Percentiles rank a stretch among this genome's conserved stretches.
These are phyloP conservation scores for Mycena indigotica DNA, from an alignment of 768 basidiomycete genomes.

Conservation along the genomic window DNA sequence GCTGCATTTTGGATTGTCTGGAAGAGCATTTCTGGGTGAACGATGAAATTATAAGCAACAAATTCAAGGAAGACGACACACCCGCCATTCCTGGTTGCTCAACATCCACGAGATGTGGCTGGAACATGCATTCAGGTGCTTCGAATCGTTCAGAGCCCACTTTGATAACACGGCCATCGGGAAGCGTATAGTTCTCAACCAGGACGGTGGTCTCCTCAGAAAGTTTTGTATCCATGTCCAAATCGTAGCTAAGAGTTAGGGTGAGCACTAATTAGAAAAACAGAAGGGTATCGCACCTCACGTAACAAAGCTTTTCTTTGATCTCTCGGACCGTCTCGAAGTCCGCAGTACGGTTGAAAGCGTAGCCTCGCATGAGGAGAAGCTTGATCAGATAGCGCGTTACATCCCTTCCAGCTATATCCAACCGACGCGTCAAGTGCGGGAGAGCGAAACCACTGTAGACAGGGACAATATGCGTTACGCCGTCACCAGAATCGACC, in stretches of 20 bases:
- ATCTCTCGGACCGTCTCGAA: conserved; percentile 99
- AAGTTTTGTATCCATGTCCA: conserved; percentile 91
- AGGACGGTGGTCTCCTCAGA: conserved; percentile 95
- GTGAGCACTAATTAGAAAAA: conserved; percentile 2
- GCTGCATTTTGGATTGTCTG: conserved; percentile 91
- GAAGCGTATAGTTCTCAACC: conserved; percentile 81
- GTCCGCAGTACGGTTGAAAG: conserved; percentile 98
- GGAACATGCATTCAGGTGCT: conserved; percentile 99
- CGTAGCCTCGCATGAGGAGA: conserved; percentile 99
- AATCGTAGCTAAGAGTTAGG: conserved; percentile 77
- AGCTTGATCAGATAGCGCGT: conserved; percentile 99
- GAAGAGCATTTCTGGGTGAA: conserved; percentile 84
- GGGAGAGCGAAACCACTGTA: conserved; percentile 97
- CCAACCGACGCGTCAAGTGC: conserved; percentile 90
- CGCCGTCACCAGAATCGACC: conserved; percentile 98
- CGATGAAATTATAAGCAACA: neutral
- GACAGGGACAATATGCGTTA: conserved; percentile 98
- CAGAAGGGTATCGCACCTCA: conserved; percentile 60
- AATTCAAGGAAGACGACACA: conserved; percentile 34
- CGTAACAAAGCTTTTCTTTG: conserved; percentile 98
- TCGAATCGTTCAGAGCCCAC: conserved; percentile 98
- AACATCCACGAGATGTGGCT: conserved; percentile 94
- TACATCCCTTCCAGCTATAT: conserved; percentile 97
- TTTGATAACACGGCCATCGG: conserved; percentile 95
- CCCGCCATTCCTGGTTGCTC: conserved; percentile 97